A percentile compares a stretch with the other conserved stretches of the same genome.
Conservation (phyloP, 768 basidiomycete genomes). For the Kwoniella mangroviensis region DNA sequence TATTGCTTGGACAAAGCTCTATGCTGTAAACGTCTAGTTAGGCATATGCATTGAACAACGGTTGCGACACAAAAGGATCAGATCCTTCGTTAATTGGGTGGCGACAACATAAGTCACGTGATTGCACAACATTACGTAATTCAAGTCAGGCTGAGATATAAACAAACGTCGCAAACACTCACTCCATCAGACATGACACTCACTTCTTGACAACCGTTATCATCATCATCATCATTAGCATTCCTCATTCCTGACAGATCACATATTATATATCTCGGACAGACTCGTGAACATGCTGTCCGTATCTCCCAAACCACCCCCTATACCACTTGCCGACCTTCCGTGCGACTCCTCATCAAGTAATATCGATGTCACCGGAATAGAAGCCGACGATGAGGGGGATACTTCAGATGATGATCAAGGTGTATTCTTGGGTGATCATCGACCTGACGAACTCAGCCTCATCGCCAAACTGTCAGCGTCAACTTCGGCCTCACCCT, state of each 20-base stretch:
- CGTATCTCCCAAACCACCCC: neutral
- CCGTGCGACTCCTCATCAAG: neutral
- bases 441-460: constrained; percentile 23
- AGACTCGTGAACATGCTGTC: neutral
- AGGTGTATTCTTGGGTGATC: constrained; percentile 42
- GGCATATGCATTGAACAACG: too few relatives aligned
- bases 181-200: neutral
- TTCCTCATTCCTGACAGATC: neutral
- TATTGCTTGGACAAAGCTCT: too few relatives aligned
- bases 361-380: neutral
- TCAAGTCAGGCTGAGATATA: neutral
- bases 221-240: neutral
- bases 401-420: constrained; percentile 30
- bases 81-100: neutral
- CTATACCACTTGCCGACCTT: neutral
- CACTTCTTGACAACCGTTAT: neutral
- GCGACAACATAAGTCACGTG: neutral
- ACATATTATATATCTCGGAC: neutral
- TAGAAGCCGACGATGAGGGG: constrained; percentile 20
- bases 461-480: constrained; percentile 29
- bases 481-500: constrained; percentile 1
- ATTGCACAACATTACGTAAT: neutral
- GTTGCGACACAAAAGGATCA: too few relatives aligned
- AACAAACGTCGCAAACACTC: neutral
- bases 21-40: too few relatives aligned